A percentile compares a stretch with the other conserved stretches of the same genome.
Conservation (phyloP, 108 stramenopile genomes). For the Skeletonema tropicum region DNA sequence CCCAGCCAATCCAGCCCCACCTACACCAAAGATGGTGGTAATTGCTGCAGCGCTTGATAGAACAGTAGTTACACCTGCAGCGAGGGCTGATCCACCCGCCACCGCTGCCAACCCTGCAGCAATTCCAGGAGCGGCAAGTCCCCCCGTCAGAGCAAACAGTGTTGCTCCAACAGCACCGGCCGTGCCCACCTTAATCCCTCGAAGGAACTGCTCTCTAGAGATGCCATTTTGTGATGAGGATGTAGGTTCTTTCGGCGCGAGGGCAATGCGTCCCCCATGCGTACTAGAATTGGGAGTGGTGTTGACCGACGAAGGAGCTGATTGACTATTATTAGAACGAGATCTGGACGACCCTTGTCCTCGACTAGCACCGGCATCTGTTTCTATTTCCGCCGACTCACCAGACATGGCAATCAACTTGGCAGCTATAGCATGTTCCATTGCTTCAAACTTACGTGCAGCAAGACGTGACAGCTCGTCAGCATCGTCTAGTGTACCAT, state of each 20-base stretch:
- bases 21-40: conserved; percentile 86
- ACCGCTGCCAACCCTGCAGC: conserved; percentile 80
- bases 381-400: conserved; percentile 6
- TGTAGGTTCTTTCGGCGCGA: conserved; percentile 40
- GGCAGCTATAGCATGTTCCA: conserved; percentile 75
- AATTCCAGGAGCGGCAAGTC: conserved; percentile 78
- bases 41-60: conserved; percentile 81
- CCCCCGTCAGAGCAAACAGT: conserved; percentile 77
- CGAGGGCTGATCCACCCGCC: conserved; percentile 70
- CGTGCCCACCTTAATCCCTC: conserved; percentile 76
- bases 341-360: not conserved
- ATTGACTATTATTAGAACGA: conserved; percentile 5
- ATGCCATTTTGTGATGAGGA: conserved; percentile 46
- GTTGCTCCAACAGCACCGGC: conserved; percentile 74
- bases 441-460: conserved; percentile 80
- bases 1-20: conserved; percentile 80
- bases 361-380: not conserved
- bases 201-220: conserved; percentile 61
- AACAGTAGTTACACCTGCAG: conserved; percentile 70
- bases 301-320: not conserved
- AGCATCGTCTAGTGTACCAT: conserved; percentile 21
- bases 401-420: conserved; percentile 68
- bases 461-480: conserved; percentile 55
- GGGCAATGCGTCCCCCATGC: conserved; percentile 40
- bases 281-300: conserved; percentile 29